Base-by-base conservation (phyloP, 2,329 filamentous ascomycete species). In the Calonectria honghensis region DNA sequence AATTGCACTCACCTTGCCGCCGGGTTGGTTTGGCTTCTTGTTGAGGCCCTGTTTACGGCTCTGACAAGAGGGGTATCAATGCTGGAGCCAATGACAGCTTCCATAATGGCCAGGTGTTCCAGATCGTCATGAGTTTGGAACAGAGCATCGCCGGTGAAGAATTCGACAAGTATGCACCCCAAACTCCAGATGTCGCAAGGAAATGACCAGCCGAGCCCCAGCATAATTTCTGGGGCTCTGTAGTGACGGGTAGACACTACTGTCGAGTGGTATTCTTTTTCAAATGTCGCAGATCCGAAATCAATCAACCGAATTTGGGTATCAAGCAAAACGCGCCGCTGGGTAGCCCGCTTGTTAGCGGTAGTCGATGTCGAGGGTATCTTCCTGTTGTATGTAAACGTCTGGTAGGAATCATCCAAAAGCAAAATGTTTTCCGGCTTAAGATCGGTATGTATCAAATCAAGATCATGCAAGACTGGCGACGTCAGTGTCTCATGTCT, bases 381-480 rank as follows among this genome's bases (percentile, higher is more conserved):
- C 80, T 91, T 90, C 75, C 92, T 88, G 81, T 93, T 93, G 81
- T 94, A 94, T 4, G 92, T 94, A 79, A 94, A 94, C 2, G 92
- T 93, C 81, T 94, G 92, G 77, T 93, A 94, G 9, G 88, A 85
- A 77, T 89, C 91, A 75, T 93, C 89, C 76, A 91, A 92, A 16
- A 94, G 87, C 31, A 94, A 87, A 74, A 94, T 94, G 78, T 94
- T 94, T 81, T 94, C 92, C 0, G 92, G 92, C 82, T 94, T 94
- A 61, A 94, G 84, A 82, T 94, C 92, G 10, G 97, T 99, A 84
- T 99, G 97, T 75, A 99, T 98, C 77, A 99, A 91, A 83, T 98
- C 98, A 20, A 99, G 90, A 85, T 99, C 97, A 84, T 99, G 97
- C 31, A 99, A 89, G 85, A 98, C 95, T 97, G 50, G 0, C 41